These are phyloP conservation scores for Talaromyces borbonicus DNA, from an alignment of 495 filamentous ascomycete species.

Conservation along the genomic window DNA sequence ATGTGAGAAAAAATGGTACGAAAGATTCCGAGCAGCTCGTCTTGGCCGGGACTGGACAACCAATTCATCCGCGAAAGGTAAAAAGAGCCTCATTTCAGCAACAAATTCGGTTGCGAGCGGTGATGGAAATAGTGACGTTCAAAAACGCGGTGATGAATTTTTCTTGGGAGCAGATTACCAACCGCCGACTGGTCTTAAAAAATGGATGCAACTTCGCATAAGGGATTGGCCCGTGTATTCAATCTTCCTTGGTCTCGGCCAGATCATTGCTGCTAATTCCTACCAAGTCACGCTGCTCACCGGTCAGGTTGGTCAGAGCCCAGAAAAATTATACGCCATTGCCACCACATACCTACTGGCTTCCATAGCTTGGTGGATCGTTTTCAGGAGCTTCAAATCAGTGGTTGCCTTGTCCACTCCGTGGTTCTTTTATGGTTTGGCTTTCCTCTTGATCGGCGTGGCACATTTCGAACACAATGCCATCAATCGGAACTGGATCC, in stretches of 20 bases:
- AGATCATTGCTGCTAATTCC: slow-evolving; percentile 62
- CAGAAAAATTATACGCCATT: slow-evolving; percentile 56
- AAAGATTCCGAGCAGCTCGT: slow-evolving; percentile 50
- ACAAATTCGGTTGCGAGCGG: slow-evolving; percentile 28
- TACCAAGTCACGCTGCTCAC: slow-evolving; percentile 65
- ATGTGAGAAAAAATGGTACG: slow-evolving; percentile 64
- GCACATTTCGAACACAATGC: slow-evolving; percentile 44
- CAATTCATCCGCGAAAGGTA: slow-evolving; percentile 28
- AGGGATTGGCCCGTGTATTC: slow-evolving; percentile 66
- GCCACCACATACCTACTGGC: slow-evolving; percentile 52
- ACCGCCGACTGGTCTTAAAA: slow-evolving; percentile 55
- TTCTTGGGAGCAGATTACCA: slow-evolving; percentile 53
- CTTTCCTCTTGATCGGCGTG: slow-evolving; percentile 57
- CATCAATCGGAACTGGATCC: slow-evolving; percentile 37
- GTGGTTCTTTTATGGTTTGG: slow-evolving; percentile 55
- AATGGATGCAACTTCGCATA: slow-evolving; percentile 37
- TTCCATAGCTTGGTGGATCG: slow-evolving; percentile 55
- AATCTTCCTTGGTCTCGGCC: slow-evolving; percentile 51
- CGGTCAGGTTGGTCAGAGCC: slow-evolving; percentile 51
- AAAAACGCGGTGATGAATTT: slow-evolving; percentile 40
- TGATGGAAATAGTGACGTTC: slow-evolving; percentile 12
- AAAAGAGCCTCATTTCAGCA: slow-evolving; percentile 22
- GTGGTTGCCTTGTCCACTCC: slow-evolving; percentile 49
- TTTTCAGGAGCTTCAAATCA: slow-evolving; percentile 53
- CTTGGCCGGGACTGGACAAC: slow-evolving; percentile 38